Base-by-base conservation (phyloP, 2,329 filamentous ascomycete species). In the Aureobasidium sp. region DNA sequence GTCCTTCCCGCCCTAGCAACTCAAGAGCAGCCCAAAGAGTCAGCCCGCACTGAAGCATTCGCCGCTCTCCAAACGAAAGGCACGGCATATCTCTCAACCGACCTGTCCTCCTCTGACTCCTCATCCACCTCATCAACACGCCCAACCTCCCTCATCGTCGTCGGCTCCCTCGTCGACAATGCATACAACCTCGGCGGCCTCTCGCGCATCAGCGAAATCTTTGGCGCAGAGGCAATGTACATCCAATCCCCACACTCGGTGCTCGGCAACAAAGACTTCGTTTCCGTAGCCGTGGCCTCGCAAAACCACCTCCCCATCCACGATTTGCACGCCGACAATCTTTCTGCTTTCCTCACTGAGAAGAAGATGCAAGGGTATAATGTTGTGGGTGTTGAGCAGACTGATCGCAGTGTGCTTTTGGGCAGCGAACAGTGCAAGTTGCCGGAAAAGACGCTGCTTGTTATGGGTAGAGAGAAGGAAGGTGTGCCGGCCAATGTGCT, bases 361-460 rank as follows among this genome's bases (percentile, higher is more conserved):
- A 74, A 75, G 68, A 78, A 78, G 65, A 68, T 67, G n/a, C 73
- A 77, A 52, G 80, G 79, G 0, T 82, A 76, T 60, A 72, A 70
- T n/a, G 72, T 81, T n/a, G 76, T 82, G 3, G 80, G 79, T 0
- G 77, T 82, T 9, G 80, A 82, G 68, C 80, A 82, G 70, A 82
- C 80, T 19, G 79, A 82, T 67, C 72, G 75, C 1, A 78, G 75
- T 56, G 70, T 77, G 0, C 67, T 81, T 33, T 67, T 82, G 2
- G 79, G 79, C 0, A 68, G 69, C 1, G 63, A 67, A 35, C 65
- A 62, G 24, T 67, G 70, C 63, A 61, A 44, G 59, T 52, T 74
- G 64, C 70, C 72, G 6, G 65, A 69, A 60, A 72, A 72, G 62
- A 69, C 68, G 24, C 64, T 73, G 12, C 65, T 82, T 11, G 75